These are phyloP conservation scores for Yamadazyma spencermartinsiae DNA, from an alignment of 1,139 yeast species.

Conservation along the genomic window DNA sequence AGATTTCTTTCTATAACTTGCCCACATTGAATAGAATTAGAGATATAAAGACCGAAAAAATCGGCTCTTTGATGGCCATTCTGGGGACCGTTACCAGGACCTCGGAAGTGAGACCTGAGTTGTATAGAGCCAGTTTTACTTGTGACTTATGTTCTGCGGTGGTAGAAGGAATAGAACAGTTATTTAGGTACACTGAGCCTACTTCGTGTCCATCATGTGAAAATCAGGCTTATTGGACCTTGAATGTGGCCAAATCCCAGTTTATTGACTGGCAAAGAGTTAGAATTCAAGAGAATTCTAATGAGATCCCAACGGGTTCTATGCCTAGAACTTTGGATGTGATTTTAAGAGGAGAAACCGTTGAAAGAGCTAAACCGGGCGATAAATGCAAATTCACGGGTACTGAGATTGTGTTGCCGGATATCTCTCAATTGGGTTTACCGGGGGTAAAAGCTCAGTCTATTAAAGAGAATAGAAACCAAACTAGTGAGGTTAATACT, in stretches of 20 bases:
- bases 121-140: constrained; percentile 81
- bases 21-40: constrained; percentile 85
- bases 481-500: constrained; percentile 72
- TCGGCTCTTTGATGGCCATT: constrained; percentile 81
- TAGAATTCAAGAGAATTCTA: constrained; percentile 92
- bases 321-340: constrained; percentile 98
- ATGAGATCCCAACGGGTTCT: constrained; percentile 96
- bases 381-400: constrained; percentile 96
- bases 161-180: constrained; percentile 89
- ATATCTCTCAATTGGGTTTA: constrained; percentile 89
- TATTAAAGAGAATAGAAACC: constrained; percentile 61
- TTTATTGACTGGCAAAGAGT: constrained; percentile 98
- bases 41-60: constrained; percentile 84
- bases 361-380: constrained; percentile 97
- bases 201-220: constrained; percentile 89
- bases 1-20: constrained; percentile 84
- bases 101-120: constrained; percentile 95
- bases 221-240: constrained; percentile 83
- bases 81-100: constrained; percentile 97
- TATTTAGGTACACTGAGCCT: constrained; percentile 93
- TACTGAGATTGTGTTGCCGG: constrained; percentile 94
- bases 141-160: constrained; percentile 88
- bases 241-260: constrained; percentile 79
- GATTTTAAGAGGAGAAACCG: constrained; percentile 89
- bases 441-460: constrained; percentile 95